Evolutionary conservation across 768 basidiomycete species (phyloP), one percentile per base, ranked within the genome.

Genomic region (Sporobolomyces phaffii): DNA sequence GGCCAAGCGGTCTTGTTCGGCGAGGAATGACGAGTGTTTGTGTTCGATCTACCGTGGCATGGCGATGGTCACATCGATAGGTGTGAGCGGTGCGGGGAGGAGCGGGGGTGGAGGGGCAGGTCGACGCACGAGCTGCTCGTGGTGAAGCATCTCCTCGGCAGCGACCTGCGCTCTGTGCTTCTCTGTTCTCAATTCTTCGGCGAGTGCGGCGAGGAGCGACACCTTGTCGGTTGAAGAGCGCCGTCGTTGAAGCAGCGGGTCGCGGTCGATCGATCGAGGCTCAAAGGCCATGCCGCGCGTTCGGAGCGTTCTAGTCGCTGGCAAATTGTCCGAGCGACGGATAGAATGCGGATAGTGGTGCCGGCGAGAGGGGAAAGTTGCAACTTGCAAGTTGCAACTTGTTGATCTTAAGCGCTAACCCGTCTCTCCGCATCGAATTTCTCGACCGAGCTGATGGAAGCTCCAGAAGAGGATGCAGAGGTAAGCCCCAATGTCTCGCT

Each of bases 201-300:
- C 60, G 40, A 68, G 61, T 0, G 66, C 66, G 9, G 43, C 56
- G 10, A 68, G 56, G 4, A 68, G 61, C 5, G 48, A 31, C 2
- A 33, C 6, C 40, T 68, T 67, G 60, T 62, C 60, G 8, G 54
- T 75, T 61, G 64, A 70, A 22, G 54, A 52, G 29, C 22, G 75
- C 75, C 40, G 74, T 75, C 24, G 68, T 72, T 33, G 57, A 58
- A 47, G 26, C n/a, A 3, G 26, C 13, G 48, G 17, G 13, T n/a
- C n/a, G n/a, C n/a, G n/a, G n/a, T n/a, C n/a, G n/a, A n/a, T n/a
- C n/a, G n/a, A n/a, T n/a, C n/a, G n/a, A n/a, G n/a, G n/a, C n/a
- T n/a, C n/a, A n/a, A n/a, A n/a, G n/a, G n/a, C n/a, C n/a, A n/a
- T n/a, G n/a, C n/a, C n/a, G n/a, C n/a, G n/a, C n/a, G n/a, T n/a